phyloP scores from a whole-genome alignment of 1,139 yeast genomes.

The Scheffersomyces stambukii region DNA sequence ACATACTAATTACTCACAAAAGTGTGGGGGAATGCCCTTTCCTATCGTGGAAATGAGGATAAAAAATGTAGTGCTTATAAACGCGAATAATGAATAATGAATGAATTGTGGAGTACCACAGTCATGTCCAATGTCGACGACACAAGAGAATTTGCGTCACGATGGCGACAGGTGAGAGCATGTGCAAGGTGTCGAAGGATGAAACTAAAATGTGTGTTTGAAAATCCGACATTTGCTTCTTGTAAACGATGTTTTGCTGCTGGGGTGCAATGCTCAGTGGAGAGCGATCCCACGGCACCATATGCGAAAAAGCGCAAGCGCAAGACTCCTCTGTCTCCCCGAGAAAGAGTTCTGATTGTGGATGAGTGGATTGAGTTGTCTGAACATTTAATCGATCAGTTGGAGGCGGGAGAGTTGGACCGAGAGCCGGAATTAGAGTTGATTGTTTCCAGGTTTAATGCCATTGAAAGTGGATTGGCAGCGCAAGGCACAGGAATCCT shows the following conservation, averaged over 20 bases:
- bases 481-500: too few species aligned
- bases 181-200: slow-evolving; percentile 57
- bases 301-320: slow-evolving; percentile 19
- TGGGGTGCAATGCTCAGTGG: slow-evolving; percentile 43
- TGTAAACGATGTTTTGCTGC: slow-evolving; percentile 47
- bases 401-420: too few species aligned
- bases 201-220: slow-evolving; percentile 53
- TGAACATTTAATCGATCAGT: too few species aligned
- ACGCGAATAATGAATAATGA: too few species aligned
- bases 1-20: too few species aligned
- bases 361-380: too few species aligned
- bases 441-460: too few species aligned
- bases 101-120: background rate
- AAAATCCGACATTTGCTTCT: slow-evolving; percentile 37
- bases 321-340: too few species aligned
- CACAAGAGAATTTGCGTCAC: slow-evolving; percentile 18
- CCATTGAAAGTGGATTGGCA: too few species aligned
- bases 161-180: slow-evolving; percentile 46
- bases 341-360: too few species aligned
- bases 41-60: background rate
- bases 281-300: slow-evolving; percentile 44
- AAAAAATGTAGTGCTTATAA: background rate
- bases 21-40: too few species aligned
- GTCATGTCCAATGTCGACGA: background rate
- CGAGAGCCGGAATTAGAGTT: too few species aligned